Percentiles rank a stretch among this genome's conserved stretches.
phyloP scores from a whole-genome alignment of 2,329 filamentous ascomycete genomes.

The Fusarium lateritium region DNA sequence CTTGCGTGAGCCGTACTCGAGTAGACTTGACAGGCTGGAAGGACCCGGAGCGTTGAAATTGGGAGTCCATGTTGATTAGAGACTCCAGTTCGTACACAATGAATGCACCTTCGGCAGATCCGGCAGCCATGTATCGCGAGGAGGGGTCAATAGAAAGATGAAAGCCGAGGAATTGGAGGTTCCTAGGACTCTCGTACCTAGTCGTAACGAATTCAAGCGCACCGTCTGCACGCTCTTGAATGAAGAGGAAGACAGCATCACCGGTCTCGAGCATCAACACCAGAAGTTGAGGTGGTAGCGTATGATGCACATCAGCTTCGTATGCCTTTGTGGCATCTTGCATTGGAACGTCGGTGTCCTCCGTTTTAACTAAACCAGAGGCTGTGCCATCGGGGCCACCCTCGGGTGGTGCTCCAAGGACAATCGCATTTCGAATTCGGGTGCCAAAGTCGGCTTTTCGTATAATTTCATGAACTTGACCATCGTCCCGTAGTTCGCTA shows the following conservation, averaged over 20 bases:
- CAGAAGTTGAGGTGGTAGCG: constrained; percentile 83
- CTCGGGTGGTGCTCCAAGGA: constrained; percentile 71
- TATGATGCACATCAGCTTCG: constrained; percentile 12
- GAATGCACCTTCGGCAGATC: constrained; percentile 78
- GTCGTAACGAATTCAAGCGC: constrained; percentile 73
- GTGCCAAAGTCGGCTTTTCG: constrained; percentile 84
- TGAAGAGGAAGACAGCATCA: constrained; percentile 83
- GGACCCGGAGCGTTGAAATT: constrained; percentile 60
- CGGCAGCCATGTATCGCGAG: constrained; percentile 77
- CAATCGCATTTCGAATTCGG: constrained; percentile 82
- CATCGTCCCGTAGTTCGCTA: constrained; percentile 78
- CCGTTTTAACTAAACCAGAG: constrained; percentile 54
- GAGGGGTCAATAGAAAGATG: constrained; percentile 84
- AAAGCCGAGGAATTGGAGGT: constrained; percentile 71
- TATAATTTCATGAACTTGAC: constrained; percentile 81
- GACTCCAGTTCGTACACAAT: constrained; percentile 79
- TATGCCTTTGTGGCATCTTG: constrained; percentile 46
- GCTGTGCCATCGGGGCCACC: constrained; percentile 44
- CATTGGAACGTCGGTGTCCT: constrained; percentile 59
- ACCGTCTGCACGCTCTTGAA: constrained; percentile 62
- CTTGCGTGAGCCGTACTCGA: constrained; percentile 68
- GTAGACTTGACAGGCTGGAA: constrained; percentile 71
- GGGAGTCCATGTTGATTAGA: constrained; percentile 65
- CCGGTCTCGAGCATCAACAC: constrained; percentile 82
- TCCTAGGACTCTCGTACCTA: constrained; percentile 71